phyloP scores from a whole-genome alignment of 805 yeast species.

The Starmerella stigmatis region DNA sequence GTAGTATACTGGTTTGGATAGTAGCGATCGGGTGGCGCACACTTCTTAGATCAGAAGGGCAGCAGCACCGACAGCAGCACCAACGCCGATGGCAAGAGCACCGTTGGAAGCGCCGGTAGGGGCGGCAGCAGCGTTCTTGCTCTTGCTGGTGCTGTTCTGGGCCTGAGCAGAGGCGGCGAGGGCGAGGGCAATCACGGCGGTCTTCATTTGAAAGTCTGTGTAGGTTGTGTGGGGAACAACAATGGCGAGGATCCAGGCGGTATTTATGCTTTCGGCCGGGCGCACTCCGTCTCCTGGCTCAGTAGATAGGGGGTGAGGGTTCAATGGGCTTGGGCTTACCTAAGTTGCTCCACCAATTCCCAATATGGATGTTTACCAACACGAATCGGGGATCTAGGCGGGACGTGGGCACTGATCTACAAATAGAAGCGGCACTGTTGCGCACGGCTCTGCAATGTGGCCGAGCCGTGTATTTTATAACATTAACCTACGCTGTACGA shows the following conservation, averaged over 20 bases:
- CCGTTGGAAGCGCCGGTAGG: slow-evolving; percentile 9
- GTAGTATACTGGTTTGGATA: too few species aligned
- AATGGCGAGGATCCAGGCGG: background rate
- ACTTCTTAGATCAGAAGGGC: slow-evolving; percentile 19
- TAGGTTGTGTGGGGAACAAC: background rate
- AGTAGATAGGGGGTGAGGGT: slow-evolving; percentile 4
- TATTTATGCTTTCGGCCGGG: slow-evolving; percentile 5
- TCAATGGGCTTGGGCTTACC: slow-evolving; percentile 2
- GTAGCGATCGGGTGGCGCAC: background rate
- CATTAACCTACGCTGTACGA: too few species aligned
- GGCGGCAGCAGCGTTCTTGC: slow-evolving; percentile 8
- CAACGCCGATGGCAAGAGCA: slow-evolving; percentile 20
- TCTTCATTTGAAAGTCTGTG: slow-evolving; percentile 9
- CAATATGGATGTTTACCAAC: slow-evolving; percentile 7
- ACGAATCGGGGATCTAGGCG: slow-evolving; percentile 10
- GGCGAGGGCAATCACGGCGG: slow-evolving; percentile 9
- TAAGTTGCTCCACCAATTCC: slow-evolving; percentile 1
- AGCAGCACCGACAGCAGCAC: slow-evolving; percentile 23
- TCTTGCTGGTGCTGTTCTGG: slow-evolving; percentile 4
- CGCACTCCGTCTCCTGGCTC: background rate
- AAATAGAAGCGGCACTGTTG: too few species aligned
- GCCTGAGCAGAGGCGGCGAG: slow-evolving; percentile 13
- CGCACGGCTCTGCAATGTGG: too few species aligned
- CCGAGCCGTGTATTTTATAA: too few species aligned
- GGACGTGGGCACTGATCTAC: too few species aligned